A percentile compares a stretch with the other conserved stretches of the same genome.
These are phyloP conservation scores for Zancudomyces culisetae DNA, from an alignment of 371 early-diverging fungal genomes.

Conservation along the genomic window DNA sequence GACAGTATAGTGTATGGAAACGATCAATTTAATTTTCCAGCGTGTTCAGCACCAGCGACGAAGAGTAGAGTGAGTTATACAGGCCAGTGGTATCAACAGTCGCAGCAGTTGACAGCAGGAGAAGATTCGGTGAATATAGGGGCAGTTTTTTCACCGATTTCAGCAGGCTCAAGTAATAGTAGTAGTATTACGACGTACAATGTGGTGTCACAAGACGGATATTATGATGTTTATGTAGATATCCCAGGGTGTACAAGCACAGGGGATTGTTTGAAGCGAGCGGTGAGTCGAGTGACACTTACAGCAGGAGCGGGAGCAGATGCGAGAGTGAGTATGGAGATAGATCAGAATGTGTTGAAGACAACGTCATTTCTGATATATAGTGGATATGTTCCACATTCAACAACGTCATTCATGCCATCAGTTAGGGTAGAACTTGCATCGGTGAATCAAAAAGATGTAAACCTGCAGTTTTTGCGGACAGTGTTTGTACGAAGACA, in stretches of 20 bases:
- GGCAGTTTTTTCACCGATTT: constrained; percentile 23
- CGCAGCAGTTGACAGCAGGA: constrained; percentile 3
- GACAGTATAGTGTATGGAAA: constrained; percentile 16
- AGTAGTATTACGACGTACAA: constrained; percentile 32
- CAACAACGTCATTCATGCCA: constrained; percentile 10
- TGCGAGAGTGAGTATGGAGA: not conserved
- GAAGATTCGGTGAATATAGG: constrained; percentile 9
- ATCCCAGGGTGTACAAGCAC: constrained; percentile 40
- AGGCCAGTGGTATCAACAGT: constrained; percentile 8
- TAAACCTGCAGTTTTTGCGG: constrained; percentile 8
- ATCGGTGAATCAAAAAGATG: not conserved
- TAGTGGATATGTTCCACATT: constrained; percentile 13
- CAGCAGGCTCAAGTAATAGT: constrained; percentile 15
- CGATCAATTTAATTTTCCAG: constrained; percentile 17
- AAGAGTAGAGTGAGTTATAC: constrained; percentile 12
- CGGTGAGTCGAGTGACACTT: constrained; percentile 26
- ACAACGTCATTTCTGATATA: constrained; percentile 8
- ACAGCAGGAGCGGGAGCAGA: constrained; percentile 5
- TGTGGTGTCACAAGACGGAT: constrained; percentile 38
- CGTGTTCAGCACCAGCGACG: constrained; percentile 17
- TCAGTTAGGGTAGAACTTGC: constrained; percentile 8
- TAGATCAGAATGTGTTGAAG: constrained; percentile 1
- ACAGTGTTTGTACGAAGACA: constrained; percentile 14
- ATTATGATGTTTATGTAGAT: constrained; percentile 36
- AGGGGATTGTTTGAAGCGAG: constrained; percentile 27